Conservation (phyloP, 345 rosid species). For the Mercurialis annua region DNA sequence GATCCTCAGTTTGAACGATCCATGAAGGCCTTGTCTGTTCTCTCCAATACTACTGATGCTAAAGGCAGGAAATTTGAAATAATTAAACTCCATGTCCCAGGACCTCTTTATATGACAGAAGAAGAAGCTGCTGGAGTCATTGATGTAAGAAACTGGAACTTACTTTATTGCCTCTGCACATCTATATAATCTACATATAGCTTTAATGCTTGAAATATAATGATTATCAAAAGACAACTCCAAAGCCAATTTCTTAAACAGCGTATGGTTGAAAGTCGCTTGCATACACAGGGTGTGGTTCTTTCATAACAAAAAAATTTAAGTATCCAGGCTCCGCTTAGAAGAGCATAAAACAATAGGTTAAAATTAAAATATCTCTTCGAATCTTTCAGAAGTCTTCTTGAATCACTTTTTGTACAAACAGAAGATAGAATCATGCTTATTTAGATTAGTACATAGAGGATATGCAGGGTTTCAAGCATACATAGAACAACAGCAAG, state of each 20-base stretch:
- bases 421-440: neutral
- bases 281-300: neutral
- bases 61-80: constrained; percentile 64
- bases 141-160: constrained; percentile 46
- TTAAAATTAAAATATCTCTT: too few relatives aligned
- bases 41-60: constrained; percentile 64
- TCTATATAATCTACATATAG: neutral
- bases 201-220: neutral
- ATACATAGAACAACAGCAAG: neutral
- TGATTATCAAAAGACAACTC: neutral
- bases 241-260: neutral
- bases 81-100: constrained; percentile 76
- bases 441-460: neutral
- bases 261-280: neutral
- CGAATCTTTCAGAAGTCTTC: neutral
- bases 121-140: constrained; percentile 74
- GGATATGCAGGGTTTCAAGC: neutral
- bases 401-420: neutral
- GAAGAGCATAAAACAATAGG: too few relatives aligned
- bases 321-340: too few relatives aligned
- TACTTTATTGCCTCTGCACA: constrained; percentile 11
- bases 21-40: constrained; percentile 54
- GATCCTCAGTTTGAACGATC: constrained; percentile 80
- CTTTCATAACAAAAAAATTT: too few relatives aligned
- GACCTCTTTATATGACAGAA: constrained; percentile 77